Evolutionary conservation across 163 green algal genomes (phyloP).

Genomic region (Dunaliella salina): DNA sequence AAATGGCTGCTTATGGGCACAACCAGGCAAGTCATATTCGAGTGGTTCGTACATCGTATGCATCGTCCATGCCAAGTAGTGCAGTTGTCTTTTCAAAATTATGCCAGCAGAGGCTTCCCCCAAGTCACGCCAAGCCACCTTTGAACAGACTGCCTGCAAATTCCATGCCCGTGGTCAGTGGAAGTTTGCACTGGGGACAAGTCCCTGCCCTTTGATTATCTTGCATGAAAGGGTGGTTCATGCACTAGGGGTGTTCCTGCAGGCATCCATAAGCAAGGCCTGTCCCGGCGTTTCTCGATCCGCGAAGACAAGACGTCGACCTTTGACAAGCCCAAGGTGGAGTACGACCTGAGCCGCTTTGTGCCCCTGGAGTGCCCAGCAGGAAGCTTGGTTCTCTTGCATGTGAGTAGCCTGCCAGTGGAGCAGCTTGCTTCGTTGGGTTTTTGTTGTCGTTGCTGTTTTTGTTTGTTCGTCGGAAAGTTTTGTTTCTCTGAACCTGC

Average conservation of each 20-base stretch:
- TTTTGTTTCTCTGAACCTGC: too few relatives aligned
- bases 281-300: conserved; percentile 54
- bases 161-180: too few relatives aligned
- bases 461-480: too few relatives aligned
- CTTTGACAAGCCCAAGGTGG: conserved; percentile 46
- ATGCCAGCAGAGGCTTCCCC: too few relatives aligned
- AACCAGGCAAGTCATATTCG: conserved; percentile 13
- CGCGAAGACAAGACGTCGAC: conserved; percentile 36
- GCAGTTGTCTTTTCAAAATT: too few relatives aligned
- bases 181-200: background rate
- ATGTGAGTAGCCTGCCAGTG: conserved; percentile 30
- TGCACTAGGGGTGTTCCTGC: background rate
- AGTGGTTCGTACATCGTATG: too few relatives aligned
- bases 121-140: too few relatives aligned
- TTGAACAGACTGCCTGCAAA: too few relatives aligned
- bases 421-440: too few relatives aligned
- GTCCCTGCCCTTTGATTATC: background rate
- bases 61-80: too few relatives aligned
- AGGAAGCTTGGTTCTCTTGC: conserved; percentile 88
- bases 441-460: too few relatives aligned
- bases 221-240: background rate
- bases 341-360: conserved; percentile 66
- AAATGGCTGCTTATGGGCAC: conserved; percentile 79
- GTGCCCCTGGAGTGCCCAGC: conserved; percentile 71
- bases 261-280: conserved; percentile 44